Base-by-base conservation (phyloP, 1,284 basidiomycete species). In the Ustilago shanxiensis region DNA sequence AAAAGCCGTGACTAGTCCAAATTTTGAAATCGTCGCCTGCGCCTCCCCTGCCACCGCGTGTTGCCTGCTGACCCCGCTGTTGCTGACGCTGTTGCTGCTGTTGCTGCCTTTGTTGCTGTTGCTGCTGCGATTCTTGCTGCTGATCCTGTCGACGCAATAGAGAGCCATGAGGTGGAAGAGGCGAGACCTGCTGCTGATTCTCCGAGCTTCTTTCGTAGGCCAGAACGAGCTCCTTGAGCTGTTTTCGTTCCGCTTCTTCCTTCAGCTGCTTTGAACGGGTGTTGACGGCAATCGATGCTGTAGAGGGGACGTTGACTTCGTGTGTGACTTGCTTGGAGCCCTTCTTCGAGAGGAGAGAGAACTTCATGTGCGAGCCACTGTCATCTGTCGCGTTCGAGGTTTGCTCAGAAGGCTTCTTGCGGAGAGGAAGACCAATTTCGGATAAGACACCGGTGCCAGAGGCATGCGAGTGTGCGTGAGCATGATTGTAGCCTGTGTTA, bases 341-440 rank as follows among this genome's bases (percentile, higher is more conserved):
- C 68, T 92, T 91, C 89, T 96, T 96, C 6, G 95, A 94, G 72
- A 99, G 89, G 50, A 99, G 88, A 9, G 93, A 95, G 87, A 99
- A 99, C 77, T 91, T 92, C 95, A 98, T 98, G 37, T 92, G 83
- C 60, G 47, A 49, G 26, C 26, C 20, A 8, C 24, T 28, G 47
- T 76, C 64, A 10, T 57, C 56, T n/a, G 60, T 71, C 11, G 50
- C 54, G 9, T 57, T 72, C 13, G 41, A 26, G 91, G 87, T 90
- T 91, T 67, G 84, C 50, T 64, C 60, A 26, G 65, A 39, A 8
- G 35, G 54, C 53, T 91, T 89, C 60, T 89, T 73, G 53, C 89
- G 89, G 49, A 76, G 45, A 3, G 72, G 72, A 20, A 76, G 57
- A n/a, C 72, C 72, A 10, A 91, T 89, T 70, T 91, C 90, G 78